phyloP scores from a whole-genome alignment of 2,329 filamentous ascomycete genomes.

The Fusarium robinianum region DNA sequence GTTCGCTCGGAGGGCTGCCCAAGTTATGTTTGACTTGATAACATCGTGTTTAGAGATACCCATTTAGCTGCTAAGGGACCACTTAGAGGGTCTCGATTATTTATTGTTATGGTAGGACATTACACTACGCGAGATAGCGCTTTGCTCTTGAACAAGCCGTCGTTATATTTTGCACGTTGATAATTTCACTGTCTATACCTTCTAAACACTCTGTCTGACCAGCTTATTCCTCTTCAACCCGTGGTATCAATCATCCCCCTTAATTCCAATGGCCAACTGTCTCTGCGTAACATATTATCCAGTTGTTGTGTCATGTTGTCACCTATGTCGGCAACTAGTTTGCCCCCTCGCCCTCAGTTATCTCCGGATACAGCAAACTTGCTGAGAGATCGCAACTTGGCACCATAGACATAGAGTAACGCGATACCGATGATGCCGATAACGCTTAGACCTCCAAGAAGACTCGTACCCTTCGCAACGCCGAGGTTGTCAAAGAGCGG shows the following conservation, averaged over 20 bases:
- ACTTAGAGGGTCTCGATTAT: neutral
- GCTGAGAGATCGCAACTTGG: constrained; percentile 57
- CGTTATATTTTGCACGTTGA: no score
- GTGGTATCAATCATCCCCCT: no score
- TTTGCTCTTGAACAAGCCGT: no score
- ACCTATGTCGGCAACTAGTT: no score
- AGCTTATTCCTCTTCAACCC: no score
- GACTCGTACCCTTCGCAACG: constrained; percentile 58
- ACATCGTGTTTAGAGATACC: constrained; percentile 16
- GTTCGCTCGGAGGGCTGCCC: neutral
- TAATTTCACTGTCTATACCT: no score
- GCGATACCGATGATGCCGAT: constrained; percentile 64
- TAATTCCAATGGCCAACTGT: no score
- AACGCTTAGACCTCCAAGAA: constrained; percentile 60
- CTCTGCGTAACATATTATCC: neutral
- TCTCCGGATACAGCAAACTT: constrained; percentile 55
- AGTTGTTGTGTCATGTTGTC: no score
- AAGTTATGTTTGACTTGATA: constrained; percentile 2
- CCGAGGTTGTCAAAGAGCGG: constrained; percentile 64
- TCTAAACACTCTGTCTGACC: no score
- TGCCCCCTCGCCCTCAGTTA: constrained; percentile 11
- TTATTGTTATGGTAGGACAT: no score
- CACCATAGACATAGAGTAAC: constrained; percentile 61
- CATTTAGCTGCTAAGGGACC: constrained; percentile 1
- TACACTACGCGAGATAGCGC: no score